Evolutionary conservation across 2,329 filamentous ascomycete species (phyloP).

Genomic region (Paracoccidioides brasiliensis): DNA sequence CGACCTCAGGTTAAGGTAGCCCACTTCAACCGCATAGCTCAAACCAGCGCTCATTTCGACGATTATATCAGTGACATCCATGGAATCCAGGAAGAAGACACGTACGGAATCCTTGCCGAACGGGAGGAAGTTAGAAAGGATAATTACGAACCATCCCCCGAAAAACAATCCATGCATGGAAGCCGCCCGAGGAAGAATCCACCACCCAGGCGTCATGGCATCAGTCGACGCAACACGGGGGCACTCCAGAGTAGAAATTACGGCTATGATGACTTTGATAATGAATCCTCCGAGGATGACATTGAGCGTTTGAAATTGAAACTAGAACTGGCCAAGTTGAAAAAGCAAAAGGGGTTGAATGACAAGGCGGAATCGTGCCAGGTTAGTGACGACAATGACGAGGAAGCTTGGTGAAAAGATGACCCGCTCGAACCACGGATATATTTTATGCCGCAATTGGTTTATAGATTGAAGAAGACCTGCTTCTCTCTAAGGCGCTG

Average conservation of each 20-base stretch:
- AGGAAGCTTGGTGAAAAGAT: background rate
- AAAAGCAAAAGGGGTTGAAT: background rate
- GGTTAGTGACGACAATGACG: background rate
- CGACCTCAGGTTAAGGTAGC: background rate
- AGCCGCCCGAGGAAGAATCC: background rate
- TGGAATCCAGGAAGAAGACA: background rate
- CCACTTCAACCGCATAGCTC: background rate
- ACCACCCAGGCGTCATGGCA: background rate
- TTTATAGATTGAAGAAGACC: no score
- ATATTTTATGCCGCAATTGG: background rate
- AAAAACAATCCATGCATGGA: background rate
- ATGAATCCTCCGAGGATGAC: background rate
- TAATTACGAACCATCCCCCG: background rate
- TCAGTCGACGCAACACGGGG: background rate
- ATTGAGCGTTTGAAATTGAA: background rate
- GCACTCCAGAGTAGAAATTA: background rate
- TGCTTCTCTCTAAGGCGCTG: no score
- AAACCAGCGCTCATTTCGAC: slow-evolving; percentile 2
- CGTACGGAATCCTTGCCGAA: background rate
- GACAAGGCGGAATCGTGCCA: background rate
- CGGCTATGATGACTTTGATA: background rate
- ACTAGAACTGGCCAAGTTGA: slow-evolving; percentile 1
- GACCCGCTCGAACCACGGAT: no score
- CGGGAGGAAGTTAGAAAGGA: background rate
- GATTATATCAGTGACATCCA: slow-evolving; percentile 2